Base-by-base conservation (phyloP, 768 basidiomycete genomes). In the Boletus bicolor region DNA sequence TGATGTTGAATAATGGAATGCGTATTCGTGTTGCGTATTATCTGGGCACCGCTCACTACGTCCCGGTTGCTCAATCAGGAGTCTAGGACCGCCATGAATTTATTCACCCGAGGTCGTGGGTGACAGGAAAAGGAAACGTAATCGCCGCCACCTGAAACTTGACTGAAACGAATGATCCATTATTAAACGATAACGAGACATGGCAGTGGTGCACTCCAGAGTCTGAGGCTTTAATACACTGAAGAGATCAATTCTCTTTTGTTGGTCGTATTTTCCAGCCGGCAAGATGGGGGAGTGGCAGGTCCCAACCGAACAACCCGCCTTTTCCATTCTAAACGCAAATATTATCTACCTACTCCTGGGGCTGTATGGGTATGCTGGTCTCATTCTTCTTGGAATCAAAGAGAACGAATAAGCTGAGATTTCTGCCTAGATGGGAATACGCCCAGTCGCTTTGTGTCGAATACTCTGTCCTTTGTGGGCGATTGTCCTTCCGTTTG, bases 281-380 rank as follows among this genome's bases (percentile, higher is more conserved):
- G 10, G 10, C 7, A 39, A 44, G 12, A 62, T 61, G 60, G 12
- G 35, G 26, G 14, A 14, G 17, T 51, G 54, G 51, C 19, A 44
- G 39, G 35, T 39, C 39, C 42, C 55, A 10, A 12, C 19, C 14
- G 14, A 39, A 5, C 21, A 41, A 3, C 14, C 51, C 14, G 9
- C 21, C 12, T 15, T 59, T 17, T 26, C 4, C 1, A 2, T 0
- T 0, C 7, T 55, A 7, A 24, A 32, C 4, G 32, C 2, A 8
- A 11, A 68, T 30, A 12, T 56, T 17, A 7, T n/a, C 24, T 61
- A 47, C 26, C 17, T 70, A 2, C 10, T 57, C 1, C 46, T 65
- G 7, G 68, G 68, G 1, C 0, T 64, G 9, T 69, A 56, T 37
- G 68, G 61, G 68, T 69, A 53, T 21, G n/a, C 28, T 28, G 3